These are phyloP conservation scores for Luffa aegyptiaca DNA, from an alignment of 306 rosid species.

Conservation along the genomic window DNA sequence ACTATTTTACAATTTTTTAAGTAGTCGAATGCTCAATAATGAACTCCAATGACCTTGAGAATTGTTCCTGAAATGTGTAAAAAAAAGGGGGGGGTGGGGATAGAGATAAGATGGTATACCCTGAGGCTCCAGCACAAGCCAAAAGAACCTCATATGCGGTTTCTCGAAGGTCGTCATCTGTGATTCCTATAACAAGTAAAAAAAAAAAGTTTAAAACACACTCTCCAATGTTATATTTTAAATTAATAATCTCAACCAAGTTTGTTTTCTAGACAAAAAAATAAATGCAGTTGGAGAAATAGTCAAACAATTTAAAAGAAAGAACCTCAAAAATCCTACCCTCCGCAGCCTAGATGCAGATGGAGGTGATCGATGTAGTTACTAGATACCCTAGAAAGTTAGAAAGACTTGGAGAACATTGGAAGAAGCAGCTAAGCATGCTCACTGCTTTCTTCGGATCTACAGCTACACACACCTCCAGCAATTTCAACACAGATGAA, in stretches of 20 bases:
- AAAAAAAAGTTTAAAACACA: background rate
- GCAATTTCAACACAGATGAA: background rate
- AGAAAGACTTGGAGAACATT: background rate
- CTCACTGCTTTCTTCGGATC: background rate
- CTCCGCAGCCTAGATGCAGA: background rate
- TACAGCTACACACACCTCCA: background rate
- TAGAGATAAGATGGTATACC: conserved; percentile 32
- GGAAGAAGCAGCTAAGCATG: background rate
- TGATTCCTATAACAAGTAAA: conserved; percentile 35
- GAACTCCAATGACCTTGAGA: background rate
- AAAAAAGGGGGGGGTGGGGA: too few relatives aligned
- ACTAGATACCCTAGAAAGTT: background rate
- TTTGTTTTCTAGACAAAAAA: background rate
- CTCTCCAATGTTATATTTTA: background rate
- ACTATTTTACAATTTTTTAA: background rate
- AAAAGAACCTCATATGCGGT: conserved; percentile 84
- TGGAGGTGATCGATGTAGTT: background rate
- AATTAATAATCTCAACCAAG: background rate
- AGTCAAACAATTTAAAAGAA: background rate
- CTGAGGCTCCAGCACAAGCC: conserved; percentile 98
- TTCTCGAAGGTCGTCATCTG: conserved; percentile 91
- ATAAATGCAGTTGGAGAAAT: background rate
- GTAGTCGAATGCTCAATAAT: background rate
- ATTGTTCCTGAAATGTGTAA: background rate
- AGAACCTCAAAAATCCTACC: background rate